phyloP scores from a whole-genome alignment of 2,329 filamentous ascomycete species.

The Microthyrium microscopicum region DNA sequence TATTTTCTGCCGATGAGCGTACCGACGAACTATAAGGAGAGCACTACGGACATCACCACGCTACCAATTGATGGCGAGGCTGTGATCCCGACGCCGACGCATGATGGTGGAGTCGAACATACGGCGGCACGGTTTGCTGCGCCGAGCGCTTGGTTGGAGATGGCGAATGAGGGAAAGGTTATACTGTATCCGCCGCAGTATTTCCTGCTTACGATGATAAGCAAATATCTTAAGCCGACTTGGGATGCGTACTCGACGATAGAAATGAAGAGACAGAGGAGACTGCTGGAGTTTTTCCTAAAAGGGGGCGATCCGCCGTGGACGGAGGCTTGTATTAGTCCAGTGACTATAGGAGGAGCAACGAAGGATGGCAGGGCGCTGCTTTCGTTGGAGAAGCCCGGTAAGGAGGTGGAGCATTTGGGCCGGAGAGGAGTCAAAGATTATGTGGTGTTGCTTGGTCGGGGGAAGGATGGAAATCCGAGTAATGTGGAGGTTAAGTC shows the following conservation, averaged over 20 bases:
- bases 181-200: conserved; percentile 85
- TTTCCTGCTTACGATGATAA: conserved; percentile 48
- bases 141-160: conserved; percentile 50
- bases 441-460: conserved; percentile 39
- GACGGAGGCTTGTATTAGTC: conserved; percentile 27
- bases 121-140: conserved; percentile 66
- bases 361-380: conserved; percentile 33
- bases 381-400: conserved; percentile 36
- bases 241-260: conserved; percentile 6
- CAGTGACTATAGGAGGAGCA: conserved; percentile 22
- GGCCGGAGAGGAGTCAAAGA: conserved; percentile 34
- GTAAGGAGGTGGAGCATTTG: conserved; percentile 34
- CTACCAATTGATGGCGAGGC: conserved; percentile 27
- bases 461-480: conserved; percentile 39
- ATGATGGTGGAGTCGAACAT: conserved; percentile 52
- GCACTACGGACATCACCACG: conserved; percentile 13
- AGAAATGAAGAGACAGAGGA: conserved; percentile 25
- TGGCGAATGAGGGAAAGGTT: conserved; percentile 47
- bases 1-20: conserved; percentile 56
- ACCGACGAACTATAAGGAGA: conserved; percentile 15
- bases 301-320: conserved; percentile 22
- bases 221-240: conserved; percentile 32
- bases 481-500: conserved; percentile 35
- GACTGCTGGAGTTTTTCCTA: conserved; percentile 38
- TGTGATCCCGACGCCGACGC: conserved; percentile 50